These are phyloP conservation scores for Mrakiaceae sp. DNA, from an alignment of 1,284 basidiomycete species.

Conservation along the genomic window DNA sequence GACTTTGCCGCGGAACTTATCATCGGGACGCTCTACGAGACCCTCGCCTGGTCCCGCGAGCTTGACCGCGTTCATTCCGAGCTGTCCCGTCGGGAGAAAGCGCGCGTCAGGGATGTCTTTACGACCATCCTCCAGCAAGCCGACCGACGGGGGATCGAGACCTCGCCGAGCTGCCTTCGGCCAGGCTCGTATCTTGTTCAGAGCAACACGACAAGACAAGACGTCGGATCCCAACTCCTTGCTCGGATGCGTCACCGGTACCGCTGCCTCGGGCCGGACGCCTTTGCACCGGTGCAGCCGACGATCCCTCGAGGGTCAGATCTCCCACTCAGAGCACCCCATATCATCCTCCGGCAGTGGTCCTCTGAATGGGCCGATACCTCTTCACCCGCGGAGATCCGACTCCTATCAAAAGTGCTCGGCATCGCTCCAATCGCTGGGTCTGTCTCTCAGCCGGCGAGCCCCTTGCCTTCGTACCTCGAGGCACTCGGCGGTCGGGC, in stretches of 20 bases:
- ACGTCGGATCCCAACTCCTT: not conserved
- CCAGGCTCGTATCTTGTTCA: conserved; percentile 7
- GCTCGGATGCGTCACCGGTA: not conserved
- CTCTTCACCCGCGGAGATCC: too few relatives aligned
- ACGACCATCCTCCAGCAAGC: conserved; percentile 14
- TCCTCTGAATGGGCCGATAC: too few relatives aligned
- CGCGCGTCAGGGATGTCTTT: conserved; percentile 20
- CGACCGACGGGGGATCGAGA: not conserved
- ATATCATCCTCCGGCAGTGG: too few relatives aligned
- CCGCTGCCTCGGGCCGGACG: not conserved
- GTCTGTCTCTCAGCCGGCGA: too few relatives aligned
- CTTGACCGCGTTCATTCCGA: conserved; percentile 10
- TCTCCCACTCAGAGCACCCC: too few relatives aligned
- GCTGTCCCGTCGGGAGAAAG: conserved; percentile 1
- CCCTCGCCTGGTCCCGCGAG: conserved; percentile 17
- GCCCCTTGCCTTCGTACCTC: too few relatives aligned
- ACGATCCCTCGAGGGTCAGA: too few relatives aligned
- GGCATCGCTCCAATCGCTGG: too few relatives aligned
- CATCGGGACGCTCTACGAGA: conserved; percentile 21
- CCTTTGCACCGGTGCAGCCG: too few relatives aligned
- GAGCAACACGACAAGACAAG: not conserved
- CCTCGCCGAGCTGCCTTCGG: conserved; percentile 25
- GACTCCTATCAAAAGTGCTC: too few relatives aligned
- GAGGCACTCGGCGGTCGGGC: not conserved
- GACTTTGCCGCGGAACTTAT: conserved; percentile 5